Evolutionary conservation across 148 eudicot species (phyloP), one percentile per base, ranked within the genome.

Genomic region (Diospyros lotus): DNA sequence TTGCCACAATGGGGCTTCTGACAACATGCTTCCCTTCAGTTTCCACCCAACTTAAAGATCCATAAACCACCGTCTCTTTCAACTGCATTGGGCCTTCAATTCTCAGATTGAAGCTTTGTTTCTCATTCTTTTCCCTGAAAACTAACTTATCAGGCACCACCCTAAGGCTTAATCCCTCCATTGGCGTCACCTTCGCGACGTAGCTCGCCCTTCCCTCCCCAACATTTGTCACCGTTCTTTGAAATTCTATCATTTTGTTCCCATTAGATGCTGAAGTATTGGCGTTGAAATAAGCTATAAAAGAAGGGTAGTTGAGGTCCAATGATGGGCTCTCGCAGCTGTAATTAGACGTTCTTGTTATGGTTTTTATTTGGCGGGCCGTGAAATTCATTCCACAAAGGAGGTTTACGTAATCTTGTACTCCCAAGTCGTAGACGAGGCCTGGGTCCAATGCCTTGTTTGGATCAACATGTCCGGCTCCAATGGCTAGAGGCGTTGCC

Each of bases 1-100:
- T 62, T 38, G 75, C 83, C n/a, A 85, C 79, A 46, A 87, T 83
- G 9, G 91, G 88, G 76, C 87, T 87, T 69, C 85, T 83, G 38
- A 87, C 91, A n/a, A 46, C 77, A 80, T 81, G 79, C 15, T 68
- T 67, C 0, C 84, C 85, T 17, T 50, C 63, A 9, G 51, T 43
- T 40, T 83, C 85, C 55, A 83, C 68, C 91, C 88, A 87, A 41
- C 39, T 85, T 9, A 85, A 52, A 58, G 87, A 82, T 42, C 86
- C 82, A 74, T 76, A 64, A 13, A 54, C 73, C 42, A 75, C 62
- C 59, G 15, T 71, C 9, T 60, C 62, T 55, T 80, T 73, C 45
- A 75, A 69, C 73, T 6, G 2, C 3, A 66, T 78, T 45, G 58
- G 67, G 41, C 73, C 84, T 51, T 55, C 76, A 14, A 85, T 71